These are phyloP conservation scores for Gliomastix tumulicola DNA, from an alignment of 2,329 filamentous ascomycete genomes.

Conservation along the genomic window DNA sequence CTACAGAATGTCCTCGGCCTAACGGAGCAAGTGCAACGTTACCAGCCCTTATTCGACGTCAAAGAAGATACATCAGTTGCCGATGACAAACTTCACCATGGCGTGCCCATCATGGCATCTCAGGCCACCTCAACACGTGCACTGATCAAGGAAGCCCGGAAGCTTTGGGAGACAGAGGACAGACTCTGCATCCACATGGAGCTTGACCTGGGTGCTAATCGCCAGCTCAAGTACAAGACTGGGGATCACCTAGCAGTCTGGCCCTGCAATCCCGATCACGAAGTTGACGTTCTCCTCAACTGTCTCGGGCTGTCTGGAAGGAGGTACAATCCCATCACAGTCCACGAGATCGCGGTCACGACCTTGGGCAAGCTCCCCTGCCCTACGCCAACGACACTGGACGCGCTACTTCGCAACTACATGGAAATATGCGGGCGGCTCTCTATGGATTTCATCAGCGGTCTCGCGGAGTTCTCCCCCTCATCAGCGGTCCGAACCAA, in stretches of 20 bases:
- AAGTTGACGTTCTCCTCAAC: constrained; percentile 19
- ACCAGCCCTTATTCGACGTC: not conserved
- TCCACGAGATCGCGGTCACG: constrained; percentile 9
- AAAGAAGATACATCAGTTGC: not conserved
- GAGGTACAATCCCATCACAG: not conserved
- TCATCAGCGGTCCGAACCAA: constrained; percentile 82
- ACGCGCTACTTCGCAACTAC: constrained; percentile 88
- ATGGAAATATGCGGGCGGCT: constrained; percentile 94
- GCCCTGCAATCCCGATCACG: constrained; percentile 26
- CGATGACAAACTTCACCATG: not conserved
- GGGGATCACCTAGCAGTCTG: constrained; percentile 32
- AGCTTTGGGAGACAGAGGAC: constrained; percentile 2
- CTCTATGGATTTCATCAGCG: constrained; percentile 60
- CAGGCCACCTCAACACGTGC: constrained; percentile 69
- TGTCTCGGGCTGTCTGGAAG: constrained; percentile 30
- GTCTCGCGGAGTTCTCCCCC: constrained; percentile 80
- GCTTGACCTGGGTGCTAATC: constrained; percentile 20
- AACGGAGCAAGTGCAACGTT: not conserved
- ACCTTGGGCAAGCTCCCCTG: constrained; percentile 31
- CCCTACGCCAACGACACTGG: constrained; percentile 93
- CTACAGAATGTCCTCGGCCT: not conserved
- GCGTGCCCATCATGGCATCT: constrained; percentile 59
- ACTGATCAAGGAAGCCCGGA: constrained; percentile 82
- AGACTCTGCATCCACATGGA: constrained; percentile 27
- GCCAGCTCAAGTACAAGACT: constrained; percentile 24